A percentile compares a stretch with the other conserved stretches of the same genome.
Conservation (phyloP, 75 land plant genomes). For the Larix kaempferi region DNA sequence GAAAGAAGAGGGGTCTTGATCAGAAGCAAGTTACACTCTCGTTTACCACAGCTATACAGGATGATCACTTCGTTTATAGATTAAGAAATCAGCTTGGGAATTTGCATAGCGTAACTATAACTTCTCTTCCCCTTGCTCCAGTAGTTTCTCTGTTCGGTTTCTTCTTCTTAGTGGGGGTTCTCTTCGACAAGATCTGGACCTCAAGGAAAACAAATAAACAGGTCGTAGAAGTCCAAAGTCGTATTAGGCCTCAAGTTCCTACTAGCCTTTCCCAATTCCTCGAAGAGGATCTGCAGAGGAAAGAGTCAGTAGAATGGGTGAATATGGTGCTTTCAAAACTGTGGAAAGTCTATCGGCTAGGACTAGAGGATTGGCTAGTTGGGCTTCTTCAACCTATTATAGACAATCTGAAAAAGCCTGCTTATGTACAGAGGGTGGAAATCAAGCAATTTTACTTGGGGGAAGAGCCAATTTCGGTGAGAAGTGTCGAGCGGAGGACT, state of each 20-base stretch:
- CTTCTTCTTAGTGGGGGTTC: slow-evolving; percentile 67
- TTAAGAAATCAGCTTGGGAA: slow-evolving; percentile 58
- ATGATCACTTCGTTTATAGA: slow-evolving; percentile 64
- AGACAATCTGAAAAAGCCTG: slow-evolving; percentile 87
- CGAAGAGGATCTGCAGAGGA: slow-evolving; percentile 82
- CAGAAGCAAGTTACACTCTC: slow-evolving; percentile 6
- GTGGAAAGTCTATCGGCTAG: slow-evolving; percentile 90
- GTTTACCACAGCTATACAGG: slow-evolving; percentile 30
- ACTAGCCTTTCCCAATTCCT: slow-evolving; percentile 71
- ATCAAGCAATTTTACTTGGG: slow-evolving; percentile 92
- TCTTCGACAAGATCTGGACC: slow-evolving; percentile 72
- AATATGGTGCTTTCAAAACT: slow-evolving; percentile 98
- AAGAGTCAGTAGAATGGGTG: slow-evolving; percentile 99
- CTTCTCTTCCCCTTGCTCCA: slow-evolving; percentile 49
- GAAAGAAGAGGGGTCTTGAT: not conserved
- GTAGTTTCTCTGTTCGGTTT: slow-evolving; percentile 60
- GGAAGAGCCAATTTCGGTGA: slow-evolving; percentile 88
- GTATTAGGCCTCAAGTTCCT: slow-evolving; percentile 31
- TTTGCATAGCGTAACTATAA: slow-evolving; percentile 53
- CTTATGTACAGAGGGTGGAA: slow-evolving; percentile 80
- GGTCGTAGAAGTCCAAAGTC: not conserved
- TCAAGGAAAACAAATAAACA: slow-evolving; percentile 25
- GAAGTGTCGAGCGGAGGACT: slow-evolving; percentile 92
- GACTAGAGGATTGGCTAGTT: slow-evolving; percentile 84
- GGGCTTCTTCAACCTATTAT: slow-evolving; percentile 93